A percentile compares a stretch with the other conserved stretches of the same genome.
phyloP scores from a whole-genome alignment of 2,329 filamentous ascomycete genomes.

The Colletotrichum tabaci region DNA sequence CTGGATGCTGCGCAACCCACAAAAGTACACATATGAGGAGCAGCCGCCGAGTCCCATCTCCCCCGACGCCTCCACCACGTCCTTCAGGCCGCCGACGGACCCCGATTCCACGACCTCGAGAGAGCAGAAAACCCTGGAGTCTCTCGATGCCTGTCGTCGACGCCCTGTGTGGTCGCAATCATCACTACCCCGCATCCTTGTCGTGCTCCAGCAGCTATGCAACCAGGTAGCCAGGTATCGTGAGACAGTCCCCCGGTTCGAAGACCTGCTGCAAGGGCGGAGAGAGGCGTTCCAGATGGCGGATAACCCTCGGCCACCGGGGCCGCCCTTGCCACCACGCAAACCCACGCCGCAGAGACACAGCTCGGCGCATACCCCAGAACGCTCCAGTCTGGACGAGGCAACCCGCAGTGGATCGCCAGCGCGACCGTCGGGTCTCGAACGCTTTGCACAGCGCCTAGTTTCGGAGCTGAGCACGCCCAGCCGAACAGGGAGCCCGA shows the following conservation, averaged over 20 bases:
- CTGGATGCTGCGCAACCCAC: slow-evolving; percentile 87
- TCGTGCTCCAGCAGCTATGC: slow-evolving; percentile 71
- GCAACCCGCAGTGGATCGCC: slow-evolving; percentile 65
- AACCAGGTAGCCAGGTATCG: slow-evolving; percentile 76
- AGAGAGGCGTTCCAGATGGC: slow-evolving; percentile 76
- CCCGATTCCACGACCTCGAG: slow-evolving; percentile 57
- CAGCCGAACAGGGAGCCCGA: slow-evolving; percentile 64
- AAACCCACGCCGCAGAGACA: slow-evolving; percentile 43
- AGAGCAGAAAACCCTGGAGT: slow-evolving; percentile 62
- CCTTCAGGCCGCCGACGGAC: slow-evolving; percentile 55
- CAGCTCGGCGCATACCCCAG: slow-evolving; percentile 53
- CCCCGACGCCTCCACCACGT: slow-evolving; percentile 50
- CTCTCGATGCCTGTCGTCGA: slow-evolving; percentile 66
- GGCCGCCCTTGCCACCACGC: slow-evolving; percentile 47
- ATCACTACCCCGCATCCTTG: slow-evolving; percentile 68
- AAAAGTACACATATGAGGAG: slow-evolving; percentile 71
- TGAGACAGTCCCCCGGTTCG: slow-evolving; percentile 77
- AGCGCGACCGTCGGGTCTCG: slow-evolving; percentile 67
- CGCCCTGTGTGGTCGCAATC: slow-evolving; percentile 67
- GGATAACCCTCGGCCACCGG: slow-evolving; percentile 56
- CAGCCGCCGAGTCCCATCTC: slow-evolving; percentile 51
- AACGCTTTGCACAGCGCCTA: slow-evolving; percentile 74
- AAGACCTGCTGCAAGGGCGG: slow-evolving; percentile 77
- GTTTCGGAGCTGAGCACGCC: slow-evolving; percentile 72
- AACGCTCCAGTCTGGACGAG: slow-evolving; percentile 62